phyloP scores from a whole-genome alignment of 305 asterid species.

The Fraxinus sp. region DNA sequence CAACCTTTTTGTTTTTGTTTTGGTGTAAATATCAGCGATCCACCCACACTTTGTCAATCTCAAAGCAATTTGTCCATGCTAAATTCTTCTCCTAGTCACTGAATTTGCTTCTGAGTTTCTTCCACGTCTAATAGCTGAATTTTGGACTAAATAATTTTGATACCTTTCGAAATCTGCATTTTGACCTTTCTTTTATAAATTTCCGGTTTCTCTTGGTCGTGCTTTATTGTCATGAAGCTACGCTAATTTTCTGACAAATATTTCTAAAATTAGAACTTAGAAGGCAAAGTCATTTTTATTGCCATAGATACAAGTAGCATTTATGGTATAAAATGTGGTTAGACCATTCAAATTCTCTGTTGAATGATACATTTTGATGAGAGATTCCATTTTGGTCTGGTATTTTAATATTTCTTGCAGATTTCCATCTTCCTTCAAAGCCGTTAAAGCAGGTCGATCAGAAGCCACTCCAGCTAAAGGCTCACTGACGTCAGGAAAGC shows the following conservation, averaged over 20 bases:
- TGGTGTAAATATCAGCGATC: not conserved
- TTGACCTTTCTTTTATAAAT: not conserved
- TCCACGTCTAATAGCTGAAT: not conserved
- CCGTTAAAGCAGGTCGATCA: constrained; percentile 50
- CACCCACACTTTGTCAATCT: not conserved
- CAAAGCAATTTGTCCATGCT: not conserved
- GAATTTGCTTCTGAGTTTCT: not conserved
- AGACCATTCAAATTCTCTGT: not conserved
- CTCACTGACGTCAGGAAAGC: constrained; percentile 50
- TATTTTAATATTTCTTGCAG: constrained; percentile 40
- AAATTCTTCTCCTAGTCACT: not conserved
- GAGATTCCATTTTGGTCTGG: constrained; percentile 2
- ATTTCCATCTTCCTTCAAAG: constrained; percentile 57
- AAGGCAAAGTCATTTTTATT: constrained; percentile 1
- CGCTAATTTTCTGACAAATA: not conserved
- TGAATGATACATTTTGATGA: not conserved
- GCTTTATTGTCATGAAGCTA: not conserved
- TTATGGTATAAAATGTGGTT: not conserved
- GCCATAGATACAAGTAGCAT: not conserved
- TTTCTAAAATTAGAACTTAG: constrained; percentile 1
- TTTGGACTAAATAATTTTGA: not conserved
- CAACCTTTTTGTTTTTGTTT: not conserved
- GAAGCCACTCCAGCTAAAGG: constrained; percentile 80
- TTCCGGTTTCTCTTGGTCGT: not conserved
- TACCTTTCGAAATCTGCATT: not conserved